Base-by-base conservation (phyloP, 306 rosid genomes). In the Erythrophleum fordii region DNA sequence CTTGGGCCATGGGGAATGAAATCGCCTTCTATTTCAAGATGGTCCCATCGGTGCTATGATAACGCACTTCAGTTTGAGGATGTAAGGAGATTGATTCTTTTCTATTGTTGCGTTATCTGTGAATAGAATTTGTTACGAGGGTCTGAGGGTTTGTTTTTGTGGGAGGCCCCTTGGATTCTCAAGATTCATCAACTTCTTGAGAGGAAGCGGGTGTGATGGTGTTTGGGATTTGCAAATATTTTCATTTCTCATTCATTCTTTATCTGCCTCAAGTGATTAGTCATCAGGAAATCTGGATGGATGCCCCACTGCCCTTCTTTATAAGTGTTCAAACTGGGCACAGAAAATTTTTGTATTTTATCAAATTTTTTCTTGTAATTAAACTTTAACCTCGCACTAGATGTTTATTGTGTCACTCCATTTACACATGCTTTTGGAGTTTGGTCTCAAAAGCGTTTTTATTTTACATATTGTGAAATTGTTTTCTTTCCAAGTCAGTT, bases 11-110 rank as follows among this genome's bases (percentile, higher is more conserved):
- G 81, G n/a, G 7, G 64, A 67, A 66, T 66, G 26, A 39, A 72
- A 60, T 77, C n/a, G 22, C 53, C 26, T 48, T 44, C 39, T 76
- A 45, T 62, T 44, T 64, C 70, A 81, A 76, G 68, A 72, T 59
- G 42, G 67, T 51, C 18, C 51, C 49, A 12, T 79, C 20, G 8
- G 42, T 48, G 39, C 61, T 66, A 12, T 26, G 76, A 56, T 75
- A 34, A 55, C 41, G 80, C 80, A 18, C 69, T 65, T 67, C 74
- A 49, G 67, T 34, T 20, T 5, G 22, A 14, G 64, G 29, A 73
- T 4, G 51, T 73, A 34, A 23, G 76, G 62, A 51, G 76, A 49
- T 17, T 49, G 46, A 29, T 72, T 26, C 16, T 49, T 49, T 6
- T 22, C 3, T 26, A 6, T 22, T 42, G 8, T 13, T 70, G 76